phyloP scores from a whole-genome alignment of 345 rosid species.

The Eutrema yunnanense region DNA sequence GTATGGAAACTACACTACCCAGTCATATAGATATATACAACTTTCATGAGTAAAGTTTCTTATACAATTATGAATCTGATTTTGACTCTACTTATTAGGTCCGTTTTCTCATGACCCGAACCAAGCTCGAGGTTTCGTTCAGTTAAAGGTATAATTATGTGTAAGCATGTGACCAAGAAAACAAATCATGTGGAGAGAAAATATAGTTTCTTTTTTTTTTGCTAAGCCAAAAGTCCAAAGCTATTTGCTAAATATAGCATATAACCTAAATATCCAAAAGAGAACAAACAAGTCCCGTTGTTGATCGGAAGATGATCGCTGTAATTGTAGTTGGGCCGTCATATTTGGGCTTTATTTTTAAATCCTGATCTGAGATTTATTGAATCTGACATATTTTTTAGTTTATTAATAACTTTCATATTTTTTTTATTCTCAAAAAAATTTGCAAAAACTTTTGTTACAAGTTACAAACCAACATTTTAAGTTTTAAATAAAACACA shows the following conservation, averaged over 20 bases:
- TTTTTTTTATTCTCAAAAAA: background rate
- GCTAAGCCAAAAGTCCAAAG: background rate
- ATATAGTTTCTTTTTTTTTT: background rate
- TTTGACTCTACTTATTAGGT: background rate
- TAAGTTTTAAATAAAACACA: background rate
- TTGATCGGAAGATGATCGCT: background rate
- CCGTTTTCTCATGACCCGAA: background rate
- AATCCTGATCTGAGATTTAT: background rate
- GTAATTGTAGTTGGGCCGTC: conserved; percentile 12
- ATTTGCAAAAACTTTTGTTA: background rate
- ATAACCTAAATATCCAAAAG: background rate
- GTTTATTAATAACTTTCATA: background rate
- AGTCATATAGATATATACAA: background rate
- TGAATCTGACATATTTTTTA: background rate
- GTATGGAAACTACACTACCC: background rate
- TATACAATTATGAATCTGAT: background rate
- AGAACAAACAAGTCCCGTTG: background rate
- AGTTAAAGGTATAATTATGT: background rate
- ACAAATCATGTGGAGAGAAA: background rate
- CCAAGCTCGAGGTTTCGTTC: background rate
- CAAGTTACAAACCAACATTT: background rate
- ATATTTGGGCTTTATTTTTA: conserved; percentile 1
- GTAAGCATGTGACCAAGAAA: background rate
- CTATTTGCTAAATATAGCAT: background rate
- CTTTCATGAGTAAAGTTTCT: background rate